Evolutionary conservation across 305 asterid genomes (phyloP), one percentile per base, ranked within the genome.

Genomic region (Stenogyne calaminthoides): DNA sequence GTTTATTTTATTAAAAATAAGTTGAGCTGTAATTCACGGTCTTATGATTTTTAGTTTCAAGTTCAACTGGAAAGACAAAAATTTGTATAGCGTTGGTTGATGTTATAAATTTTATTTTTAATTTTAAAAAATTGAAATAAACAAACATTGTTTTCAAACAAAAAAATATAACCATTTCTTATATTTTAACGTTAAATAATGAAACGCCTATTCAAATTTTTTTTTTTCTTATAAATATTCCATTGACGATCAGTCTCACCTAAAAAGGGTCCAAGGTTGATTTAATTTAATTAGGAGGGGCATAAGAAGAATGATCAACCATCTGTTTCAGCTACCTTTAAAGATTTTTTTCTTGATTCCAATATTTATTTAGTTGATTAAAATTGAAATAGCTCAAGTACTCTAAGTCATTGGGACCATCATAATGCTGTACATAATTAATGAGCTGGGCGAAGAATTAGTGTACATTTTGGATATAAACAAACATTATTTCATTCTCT

Each of bases 221-320:
- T 49, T 56, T n/a, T 46, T 56, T 12, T 37, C 36, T 18, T 39
- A 64, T 56, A 34, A 71, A 56, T 56, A 54, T 27, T 25, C 5
- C 18, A 63, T 69, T 54, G 51, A 52, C 42, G 44, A 18, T 69
- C 39, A 27, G 22, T 37, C 49, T 77, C 73, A 58, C n/a, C n/a
- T n/a, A n/a, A n/a, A n/a, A n/a, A n/a, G n/a, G 81, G 84, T 69
- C 79, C 74, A 69, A 73, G 36, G 27, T 32, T 64, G 29, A 29
- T 64, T 72, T 62, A 52, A 75, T 71, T 75, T 60, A 62, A 72
- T 72, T 76, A 39, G 63, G 60, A 52, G 63, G 72, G 73, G 44
- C 44, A 56, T 51, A 54, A 63, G 72, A 73, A 69, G 44, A 69
- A 67, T 51, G 74, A 18, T 65, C 49, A 59, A 44, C 69, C 42